These are phyloP conservation scores for Poa annua DNA, from an alignment of 176 grass and related monocot species.

Conservation along the genomic window DNA sequence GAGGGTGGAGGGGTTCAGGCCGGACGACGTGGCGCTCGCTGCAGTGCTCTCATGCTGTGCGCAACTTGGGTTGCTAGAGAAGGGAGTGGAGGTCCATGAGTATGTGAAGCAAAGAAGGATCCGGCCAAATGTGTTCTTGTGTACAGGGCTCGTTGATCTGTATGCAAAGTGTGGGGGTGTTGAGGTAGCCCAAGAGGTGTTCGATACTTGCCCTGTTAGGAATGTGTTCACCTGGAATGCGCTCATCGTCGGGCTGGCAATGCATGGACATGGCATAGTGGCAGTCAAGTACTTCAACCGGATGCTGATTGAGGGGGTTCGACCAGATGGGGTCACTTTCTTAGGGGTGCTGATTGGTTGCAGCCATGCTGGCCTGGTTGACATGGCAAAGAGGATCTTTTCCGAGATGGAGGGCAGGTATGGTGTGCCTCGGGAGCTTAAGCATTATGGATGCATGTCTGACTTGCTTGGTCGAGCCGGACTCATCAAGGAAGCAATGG, in stretches of 20 bases:
- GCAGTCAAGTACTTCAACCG: slow-evolving; percentile 55
- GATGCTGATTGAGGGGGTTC: slow-evolving; percentile 46
- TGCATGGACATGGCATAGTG: slow-evolving; percentile 54
- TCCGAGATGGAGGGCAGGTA: slow-evolving; percentile 55
- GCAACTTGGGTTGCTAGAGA: slow-evolving; percentile 54
- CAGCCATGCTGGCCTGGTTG: slow-evolving; percentile 61
- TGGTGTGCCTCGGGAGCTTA: slow-evolving; percentile 46
- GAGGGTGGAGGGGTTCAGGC: slow-evolving; percentile 26
- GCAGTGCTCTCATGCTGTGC: slow-evolving; percentile 65
- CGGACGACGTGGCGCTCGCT: slow-evolving; percentile 56
- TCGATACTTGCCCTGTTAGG: slow-evolving; percentile 36
- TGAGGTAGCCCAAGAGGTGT: slow-evolving; percentile 42
- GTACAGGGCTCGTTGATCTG: slow-evolving; percentile 58
- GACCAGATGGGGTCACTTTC: slow-evolving; percentile 56
- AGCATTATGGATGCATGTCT: slow-evolving; percentile 76
- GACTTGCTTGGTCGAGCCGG: slow-evolving; percentile 67
- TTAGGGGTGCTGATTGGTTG: slow-evolving; percentile 61
- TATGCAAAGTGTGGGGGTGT: slow-evolving; percentile 67
- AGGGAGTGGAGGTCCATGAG: slow-evolving; percentile 53
- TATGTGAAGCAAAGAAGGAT: slow-evolving; percentile 48
- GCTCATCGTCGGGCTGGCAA: slow-evolving; percentile 58
- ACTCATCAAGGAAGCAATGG: slow-evolving; percentile 53
- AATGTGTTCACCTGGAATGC: slow-evolving; percentile 71
- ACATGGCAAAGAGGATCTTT: slow-evolving; percentile 55
- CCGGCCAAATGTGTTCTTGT: slow-evolving; percentile 49